Evolutionary conservation across 129 eudicot species (phyloP), one percentile per base, ranked within the genome.

Genomic region (Oenanthe sinensis): DNA sequence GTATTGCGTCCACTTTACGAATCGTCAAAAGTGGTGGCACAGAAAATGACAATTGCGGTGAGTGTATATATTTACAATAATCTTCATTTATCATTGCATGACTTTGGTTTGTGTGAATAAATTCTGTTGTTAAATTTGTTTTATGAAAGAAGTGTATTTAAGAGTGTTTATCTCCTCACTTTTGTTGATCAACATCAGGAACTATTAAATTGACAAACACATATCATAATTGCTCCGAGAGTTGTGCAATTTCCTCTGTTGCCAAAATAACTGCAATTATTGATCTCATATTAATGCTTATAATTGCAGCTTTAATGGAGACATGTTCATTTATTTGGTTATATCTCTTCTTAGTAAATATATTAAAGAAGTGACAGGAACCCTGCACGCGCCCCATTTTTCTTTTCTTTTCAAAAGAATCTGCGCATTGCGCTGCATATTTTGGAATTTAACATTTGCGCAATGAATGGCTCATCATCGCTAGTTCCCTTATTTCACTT

Each of bases 1-100:
- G 95, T 95, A 77, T 82, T 95, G 20, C 91, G 99, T n/a, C 97
- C 99, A 65, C 96, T 92, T 78, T 95, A 95, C 79, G 95, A 90
- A 87, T 95, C 99, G 36, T 86, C 99, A 47, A 90, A 88, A 88
- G 86, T 90, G 33, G 92, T 90, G 75, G 99, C 99, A 3, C 99
- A 92, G 78, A 95, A 87, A 77, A 82, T 87, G 86, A 95, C 99
- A 39, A 92, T 90, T 80, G 97, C 99, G 36, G 99, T 95, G 84
- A 90, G 97, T 85, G 30, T n/a, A 46, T 10, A 11, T 5, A 8
- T 44, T 15, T 62, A 52, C 6, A 76, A 13, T 5, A 5, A 15
- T 22, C 4, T 46, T 74, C 36, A 46, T 16, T 46, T 16, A 46
- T 33, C 9, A 47, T 20, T n/a, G 68, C 33, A 46, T 74, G 20